A percentile compares a stretch with the other conserved stretches of the same genome.
These are phyloP conservation scores for Juglanconis sp. DNA, from an alignment of 2,329 filamentous ascomycete species.

Conservation along the genomic window DNA sequence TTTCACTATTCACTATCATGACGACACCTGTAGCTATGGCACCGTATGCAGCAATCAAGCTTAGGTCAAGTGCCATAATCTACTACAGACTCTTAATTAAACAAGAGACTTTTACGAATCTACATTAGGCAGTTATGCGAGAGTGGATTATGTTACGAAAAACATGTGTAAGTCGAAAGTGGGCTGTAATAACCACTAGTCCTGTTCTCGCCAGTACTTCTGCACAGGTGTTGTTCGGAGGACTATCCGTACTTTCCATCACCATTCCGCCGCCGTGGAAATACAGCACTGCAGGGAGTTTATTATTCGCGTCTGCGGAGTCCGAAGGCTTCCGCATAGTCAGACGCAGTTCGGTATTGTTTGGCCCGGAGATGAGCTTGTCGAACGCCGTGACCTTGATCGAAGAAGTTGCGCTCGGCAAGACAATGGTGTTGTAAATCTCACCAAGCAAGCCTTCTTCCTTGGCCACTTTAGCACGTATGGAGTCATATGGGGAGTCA, in stretches of 20 bases:
- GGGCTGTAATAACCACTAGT: slow-evolving; percentile 27
- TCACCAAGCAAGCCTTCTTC: not conserved
- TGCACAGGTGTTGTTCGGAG: not conserved
- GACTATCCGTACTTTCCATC: not conserved
- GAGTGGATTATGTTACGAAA: too few species aligned
- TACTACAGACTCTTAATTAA: too few species aligned
- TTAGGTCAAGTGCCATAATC: too few species aligned
- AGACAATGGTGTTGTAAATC: not conserved
- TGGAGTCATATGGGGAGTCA: not conserved
- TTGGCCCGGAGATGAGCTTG: not conserved
- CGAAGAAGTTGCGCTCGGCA: not conserved
- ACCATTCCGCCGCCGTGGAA: slow-evolving; percentile 14
- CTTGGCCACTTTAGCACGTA: not conserved
- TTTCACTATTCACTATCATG: too few species aligned
- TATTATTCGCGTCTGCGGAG: not conserved
- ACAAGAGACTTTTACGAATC: too few species aligned
- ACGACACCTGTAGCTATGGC: too few species aligned
- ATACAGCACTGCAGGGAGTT: slow-evolving; percentile 3
- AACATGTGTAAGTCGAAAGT: slow-evolving; percentile 37
- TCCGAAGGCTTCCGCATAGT: not conserved
- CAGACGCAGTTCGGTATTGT: not conserved
- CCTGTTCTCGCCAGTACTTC: not conserved
- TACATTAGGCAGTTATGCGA: too few species aligned
- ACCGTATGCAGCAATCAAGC: too few species aligned
- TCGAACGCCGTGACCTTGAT: not conserved